A percentile compares a stretch with the other conserved stretches of the same genome.
phyloP scores from a whole-genome alignment of 768 basidiomycete species.

The Russula virescens region DNA sequence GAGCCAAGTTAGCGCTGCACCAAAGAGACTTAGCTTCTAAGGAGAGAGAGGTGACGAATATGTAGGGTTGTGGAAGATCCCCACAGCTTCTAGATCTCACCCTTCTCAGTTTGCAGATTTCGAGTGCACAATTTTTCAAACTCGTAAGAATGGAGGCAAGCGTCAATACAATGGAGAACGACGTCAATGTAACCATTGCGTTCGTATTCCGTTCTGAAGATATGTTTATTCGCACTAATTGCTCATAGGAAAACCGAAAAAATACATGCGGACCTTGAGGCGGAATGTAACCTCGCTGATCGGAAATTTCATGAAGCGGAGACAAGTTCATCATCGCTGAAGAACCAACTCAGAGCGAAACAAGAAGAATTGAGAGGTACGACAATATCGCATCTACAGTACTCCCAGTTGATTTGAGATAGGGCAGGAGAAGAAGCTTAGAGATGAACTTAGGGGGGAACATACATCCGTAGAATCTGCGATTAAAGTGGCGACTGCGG shows the following conservation, averaged over 20 bases:
- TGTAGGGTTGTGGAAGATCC: constrained; percentile 43
- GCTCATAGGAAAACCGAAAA: constrained; percentile 58
- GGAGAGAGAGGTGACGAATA: constrained; percentile 57
- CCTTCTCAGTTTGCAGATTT: constrained; percentile 53
- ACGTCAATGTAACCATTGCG: constrained; percentile 55
- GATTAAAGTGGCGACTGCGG: constrained; percentile 40
- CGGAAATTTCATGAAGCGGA: constrained; percentile 59
- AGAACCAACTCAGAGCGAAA: constrained; percentile 56
- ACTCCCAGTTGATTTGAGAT: background rate
- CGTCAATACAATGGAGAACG: constrained; percentile 65
- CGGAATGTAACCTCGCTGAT: constrained; percentile 41
- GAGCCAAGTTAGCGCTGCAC: constrained; percentile 76
- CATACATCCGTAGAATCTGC: constrained; percentile 44
- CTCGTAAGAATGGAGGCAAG: constrained; percentile 56
- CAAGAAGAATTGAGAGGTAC: constrained; percentile 58
- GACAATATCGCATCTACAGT: constrained; percentile 19
- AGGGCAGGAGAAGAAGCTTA: constrained; percentile 49
- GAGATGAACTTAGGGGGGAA: constrained; percentile 33
- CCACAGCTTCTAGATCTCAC: background rate
- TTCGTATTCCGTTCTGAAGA: constrained; percentile 33
- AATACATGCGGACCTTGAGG: constrained; percentile 47
- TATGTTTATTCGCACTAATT: background rate
- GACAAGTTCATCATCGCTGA: constrained; percentile 52
- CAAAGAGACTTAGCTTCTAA: constrained; percentile 61
- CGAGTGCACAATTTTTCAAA: constrained; percentile 56